Evolutionary conservation across 1,284 basidiomycete species (phyloP), one percentile per base, ranked within the genome.

Genomic region (Anthracocystis setariae): DNA sequence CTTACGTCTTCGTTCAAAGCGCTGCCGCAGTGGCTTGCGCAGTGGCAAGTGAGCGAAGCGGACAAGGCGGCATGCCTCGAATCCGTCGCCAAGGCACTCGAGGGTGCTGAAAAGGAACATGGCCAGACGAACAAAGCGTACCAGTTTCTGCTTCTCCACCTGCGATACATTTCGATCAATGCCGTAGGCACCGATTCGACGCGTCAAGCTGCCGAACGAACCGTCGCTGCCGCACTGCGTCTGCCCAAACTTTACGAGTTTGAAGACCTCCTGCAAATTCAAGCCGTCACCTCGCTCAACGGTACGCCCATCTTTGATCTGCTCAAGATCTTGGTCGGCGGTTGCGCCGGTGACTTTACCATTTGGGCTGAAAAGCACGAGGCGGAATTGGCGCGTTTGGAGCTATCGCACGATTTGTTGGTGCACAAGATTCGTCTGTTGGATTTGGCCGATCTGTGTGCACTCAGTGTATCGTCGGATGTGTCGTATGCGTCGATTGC

Each of bases 191-290:
- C 49, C 0, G n/a, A n/a, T n/a, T 50, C 47, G 0, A 52, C 73
- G 13, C 66, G 61, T 27, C 42, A 64, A 3, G 62, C 73, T 1
- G 79, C 80, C 5, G 79, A 79, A 37, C 57, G 64, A 21, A 72
- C 69, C 10, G 56, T 82, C 23, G 76, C 79, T 10, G 56, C 76
- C 12, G 79, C 80, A 2, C 66, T 82, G 9, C 61, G 74, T 2
- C 56, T 81, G 39, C 75, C 79, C 24, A 76, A 77, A 48, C 50
- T 82, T 27, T 82, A 76, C 52, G 81, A 82, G 29, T 79, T 82
- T 40, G 80, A 80, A 18, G 70, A 78, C 18, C 48, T 82, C 24
- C 25, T 77, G 17, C 68, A 80, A 32, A 70, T 79, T 39, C 46
- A 60, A 15, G 74, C 76, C 3, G 73, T 79, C 13, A 24, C 65